phyloP scores from a whole-genome alignment of 1,284 basidiomycete species.

The Tremellales sp. region DNA sequence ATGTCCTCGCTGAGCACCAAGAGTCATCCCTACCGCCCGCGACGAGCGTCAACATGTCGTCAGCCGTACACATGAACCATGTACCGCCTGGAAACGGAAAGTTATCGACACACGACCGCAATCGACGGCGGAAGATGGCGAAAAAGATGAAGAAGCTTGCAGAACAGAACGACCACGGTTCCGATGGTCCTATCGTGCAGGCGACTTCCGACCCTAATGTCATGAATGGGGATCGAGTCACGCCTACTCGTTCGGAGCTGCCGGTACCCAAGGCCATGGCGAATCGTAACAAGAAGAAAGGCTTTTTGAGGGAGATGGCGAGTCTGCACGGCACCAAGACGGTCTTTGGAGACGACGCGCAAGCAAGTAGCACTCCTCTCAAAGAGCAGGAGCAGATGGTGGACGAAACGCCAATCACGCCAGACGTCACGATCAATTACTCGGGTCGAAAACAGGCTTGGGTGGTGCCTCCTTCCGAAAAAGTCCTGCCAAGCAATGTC shows the following conservation, averaged over 20 bases:
- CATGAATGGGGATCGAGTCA: background rate
- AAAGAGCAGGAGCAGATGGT: background rate
- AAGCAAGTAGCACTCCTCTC: background rate
- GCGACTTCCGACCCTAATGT: no score
- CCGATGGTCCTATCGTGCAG: no score
- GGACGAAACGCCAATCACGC: constrained; percentile 1
- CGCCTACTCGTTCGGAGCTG: constrained; percentile 2
- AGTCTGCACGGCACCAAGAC: constrained; percentile 28
- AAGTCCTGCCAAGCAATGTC: constrained; percentile 33
- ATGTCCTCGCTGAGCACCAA: no score
- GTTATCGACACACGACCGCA: constrained; percentile 37
- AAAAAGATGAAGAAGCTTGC: constrained; percentile 21
- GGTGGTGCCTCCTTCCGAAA: constrained; percentile 30
- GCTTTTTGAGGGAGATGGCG: constrained; percentile 40
- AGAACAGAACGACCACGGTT: background rate
- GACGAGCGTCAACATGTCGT: no score
- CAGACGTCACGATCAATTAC: constrained; percentile 1
- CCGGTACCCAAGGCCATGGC: constrained; percentile 27
- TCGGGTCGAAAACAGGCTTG: background rate
- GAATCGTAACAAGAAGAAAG: constrained; percentile 45
- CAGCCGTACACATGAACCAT: no score
- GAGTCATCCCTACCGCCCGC: no score
- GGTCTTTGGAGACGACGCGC: constrained; percentile 18
- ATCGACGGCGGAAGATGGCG: constrained; percentile 28
- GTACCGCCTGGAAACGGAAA: constrained; percentile 42